phyloP scores from a whole-genome alignment of 1,139 yeast species.

The Sugiyamaella castrensis region DNA sequence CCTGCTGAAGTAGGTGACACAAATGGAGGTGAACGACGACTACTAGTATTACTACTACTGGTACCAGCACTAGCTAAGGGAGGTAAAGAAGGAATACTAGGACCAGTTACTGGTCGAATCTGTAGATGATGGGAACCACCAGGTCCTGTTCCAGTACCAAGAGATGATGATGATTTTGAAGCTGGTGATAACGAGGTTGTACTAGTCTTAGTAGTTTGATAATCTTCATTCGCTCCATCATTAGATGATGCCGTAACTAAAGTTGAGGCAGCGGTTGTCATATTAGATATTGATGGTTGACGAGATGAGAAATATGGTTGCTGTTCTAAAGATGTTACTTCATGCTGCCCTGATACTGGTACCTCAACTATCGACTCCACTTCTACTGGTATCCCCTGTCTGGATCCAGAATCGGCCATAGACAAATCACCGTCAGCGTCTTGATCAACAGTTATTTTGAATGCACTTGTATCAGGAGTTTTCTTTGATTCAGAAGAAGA shows the following conservation, averaged over 20 bases:
- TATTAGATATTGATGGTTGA: slow-evolving; percentile 1
- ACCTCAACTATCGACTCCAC: neutral
- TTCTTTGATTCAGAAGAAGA: neutral
- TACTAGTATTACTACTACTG: neutral
- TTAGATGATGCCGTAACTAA: neutral
- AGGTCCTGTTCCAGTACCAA: slow-evolving; percentile 3
- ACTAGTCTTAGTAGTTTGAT: too few species aligned
- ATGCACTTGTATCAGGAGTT: slow-evolving; percentile 15
- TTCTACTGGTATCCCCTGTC: neutral
- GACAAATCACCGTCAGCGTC: slow-evolving; percentile 14
- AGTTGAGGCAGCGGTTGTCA: slow-evolving; percentile 3
- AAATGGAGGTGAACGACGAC: neutral
- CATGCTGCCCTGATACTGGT: slow-evolving; percentile 7
- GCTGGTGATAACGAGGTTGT: too few species aligned
- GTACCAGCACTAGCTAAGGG: neutral
- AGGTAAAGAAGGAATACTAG: neutral
- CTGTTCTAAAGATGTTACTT: too few species aligned
- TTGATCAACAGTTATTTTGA: slow-evolving; percentile 11
- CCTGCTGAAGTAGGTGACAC: neutral
- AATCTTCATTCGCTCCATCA: neutral
- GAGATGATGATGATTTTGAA: neutral
- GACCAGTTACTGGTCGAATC: neutral
- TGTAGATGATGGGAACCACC: slow-evolving; percentile 8
- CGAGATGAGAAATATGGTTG: too few species aligned
- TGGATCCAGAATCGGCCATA: slow-evolving; percentile 15